phyloP scores from a whole-genome alignment of 352 stramenopile species.

The Globisporangium barbulae region DNA sequence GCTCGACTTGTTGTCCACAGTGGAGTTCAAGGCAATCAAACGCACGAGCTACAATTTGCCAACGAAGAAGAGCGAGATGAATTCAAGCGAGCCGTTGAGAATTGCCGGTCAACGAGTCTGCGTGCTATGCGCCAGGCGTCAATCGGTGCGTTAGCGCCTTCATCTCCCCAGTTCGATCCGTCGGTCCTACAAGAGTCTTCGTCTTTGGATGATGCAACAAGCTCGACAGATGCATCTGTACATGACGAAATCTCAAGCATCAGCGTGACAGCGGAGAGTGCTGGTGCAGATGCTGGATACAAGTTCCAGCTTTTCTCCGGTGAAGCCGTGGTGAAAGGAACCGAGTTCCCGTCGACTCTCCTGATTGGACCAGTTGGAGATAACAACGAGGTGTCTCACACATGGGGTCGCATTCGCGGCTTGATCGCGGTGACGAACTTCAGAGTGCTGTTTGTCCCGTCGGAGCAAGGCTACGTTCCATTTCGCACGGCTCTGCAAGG shows the following conservation, averaged over 20 bases:
- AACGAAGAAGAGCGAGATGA: slow-evolving; percentile 63
- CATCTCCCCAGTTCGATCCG: slow-evolving; percentile 22
- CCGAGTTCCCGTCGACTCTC: slow-evolving; percentile 49
- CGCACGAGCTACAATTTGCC: slow-evolving; percentile 69
- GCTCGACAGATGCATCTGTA: neutral
- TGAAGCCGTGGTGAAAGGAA: slow-evolving; percentile 39
- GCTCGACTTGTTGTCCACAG: slow-evolving; percentile 54
- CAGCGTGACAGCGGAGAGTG: slow-evolving; percentile 1
- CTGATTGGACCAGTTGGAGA: slow-evolving; percentile 61
- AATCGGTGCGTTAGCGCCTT: slow-evolving; percentile 16
- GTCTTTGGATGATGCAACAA: slow-evolving; percentile 20
- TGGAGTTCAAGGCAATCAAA: slow-evolving; percentile 48
- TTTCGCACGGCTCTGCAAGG: slow-evolving; percentile 33
- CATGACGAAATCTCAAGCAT: neutral
- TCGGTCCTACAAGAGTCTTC: slow-evolving; percentile 20
- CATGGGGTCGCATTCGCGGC: slow-evolving; percentile 69
- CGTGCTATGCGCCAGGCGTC: slow-evolving; percentile 36
- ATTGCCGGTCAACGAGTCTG: slow-evolving; percentile 40
- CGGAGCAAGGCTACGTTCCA: slow-evolving; percentile 47
- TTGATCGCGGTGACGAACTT: slow-evolving; percentile 75
- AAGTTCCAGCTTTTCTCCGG: slow-evolving; percentile 25
- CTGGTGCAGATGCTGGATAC: neutral
- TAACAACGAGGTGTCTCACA: slow-evolving; percentile 43
- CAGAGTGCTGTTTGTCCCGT: slow-evolving; percentile 64
- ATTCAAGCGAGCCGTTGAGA: slow-evolving; percentile 63